A percentile compares a stretch with the other conserved stretches of the same genome.
Evolutionary conservation across 169 alveolate genomes (phyloP).

Genomic region (Theileria orientalis): DNA sequence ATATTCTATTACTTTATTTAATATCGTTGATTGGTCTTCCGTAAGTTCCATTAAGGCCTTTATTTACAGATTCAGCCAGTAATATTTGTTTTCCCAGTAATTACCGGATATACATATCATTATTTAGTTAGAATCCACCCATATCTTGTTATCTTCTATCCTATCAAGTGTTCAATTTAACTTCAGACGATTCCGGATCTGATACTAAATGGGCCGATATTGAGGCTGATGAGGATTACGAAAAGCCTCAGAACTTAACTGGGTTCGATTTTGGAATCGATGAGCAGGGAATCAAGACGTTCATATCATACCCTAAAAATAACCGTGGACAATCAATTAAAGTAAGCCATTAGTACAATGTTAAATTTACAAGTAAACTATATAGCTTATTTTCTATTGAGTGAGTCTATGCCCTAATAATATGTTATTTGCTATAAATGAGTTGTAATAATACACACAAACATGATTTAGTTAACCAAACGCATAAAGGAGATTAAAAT

Average conservation of each 20-base stretch:
- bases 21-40: no score
- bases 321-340: slow-evolving; percentile 79
- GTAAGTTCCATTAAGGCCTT: no score
- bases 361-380: background rate
- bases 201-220: slow-evolving; percentile 80
- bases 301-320: slow-evolving; percentile 72
- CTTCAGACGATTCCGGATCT: slow-evolving; percentile 30
- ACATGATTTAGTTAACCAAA: slow-evolving; percentile 73
- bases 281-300: slow-evolving; percentile 74
- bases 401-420: background rate
- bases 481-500: slow-evolving; percentile 69
- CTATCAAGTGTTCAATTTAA: no score
- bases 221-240: slow-evolving; percentile 78
- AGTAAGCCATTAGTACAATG: slow-evolving; percentile 36
- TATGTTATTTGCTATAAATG: no score
- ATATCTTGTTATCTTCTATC: no score
- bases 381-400: no score
- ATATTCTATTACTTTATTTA: no score
- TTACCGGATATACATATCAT: no score
- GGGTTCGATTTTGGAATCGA: slow-evolving; percentile 69
- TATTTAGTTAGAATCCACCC: no score
- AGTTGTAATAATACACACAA: no score
- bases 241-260: slow-evolving; percentile 28
- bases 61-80: no score
- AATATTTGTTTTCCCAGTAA: no score